phyloP scores from a whole-genome alignment of 139 green algal species.

The Pedinophyceae sp. region DNA sequence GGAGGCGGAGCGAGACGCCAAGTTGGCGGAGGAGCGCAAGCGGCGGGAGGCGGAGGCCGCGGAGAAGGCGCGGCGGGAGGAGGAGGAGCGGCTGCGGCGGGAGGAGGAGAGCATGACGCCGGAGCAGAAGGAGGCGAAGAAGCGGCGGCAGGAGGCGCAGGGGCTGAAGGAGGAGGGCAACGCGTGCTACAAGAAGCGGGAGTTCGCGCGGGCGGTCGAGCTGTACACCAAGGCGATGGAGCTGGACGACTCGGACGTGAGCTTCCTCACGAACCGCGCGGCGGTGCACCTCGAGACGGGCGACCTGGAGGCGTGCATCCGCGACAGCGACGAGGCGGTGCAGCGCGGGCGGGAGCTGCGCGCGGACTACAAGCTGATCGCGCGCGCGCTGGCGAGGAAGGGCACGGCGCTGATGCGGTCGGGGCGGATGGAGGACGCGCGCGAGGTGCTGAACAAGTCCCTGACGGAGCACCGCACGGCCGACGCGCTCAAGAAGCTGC shows the following conservation, averaged over 20 bases:
- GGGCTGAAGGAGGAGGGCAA: constrained; percentile 82
- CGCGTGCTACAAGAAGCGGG: constrained; percentile 78
- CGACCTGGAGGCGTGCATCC: constrained; percentile 48
- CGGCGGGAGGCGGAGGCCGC: constrained; percentile 5
- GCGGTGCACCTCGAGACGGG: constrained; percentile 86
- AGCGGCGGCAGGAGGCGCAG: constrained; percentile 10
- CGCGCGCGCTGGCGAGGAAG: constrained; percentile 73
- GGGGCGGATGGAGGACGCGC: constrained; percentile 50
- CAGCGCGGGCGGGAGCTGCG: constrained; percentile 64
- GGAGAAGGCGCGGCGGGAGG: constrained; percentile 1
- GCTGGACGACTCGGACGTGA: constrained; percentile 74
- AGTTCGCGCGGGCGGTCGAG: constrained; percentile 72
- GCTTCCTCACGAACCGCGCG: constrained; percentile 89
- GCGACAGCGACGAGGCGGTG: constrained; percentile 76
- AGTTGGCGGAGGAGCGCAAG: constrained; percentile 3
- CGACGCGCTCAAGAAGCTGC: constrained; percentile 87
- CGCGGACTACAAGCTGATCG: constrained; percentile 85
- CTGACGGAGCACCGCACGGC: constrained; percentile 71
- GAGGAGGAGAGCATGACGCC: neutral
- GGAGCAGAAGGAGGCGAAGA: constrained; percentile 2
- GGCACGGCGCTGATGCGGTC: constrained; percentile 12
- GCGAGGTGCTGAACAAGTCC: constrained; percentile 71
- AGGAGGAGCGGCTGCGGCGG: neutral
- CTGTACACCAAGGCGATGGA: constrained; percentile 82
- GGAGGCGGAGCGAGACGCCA: constrained; percentile 11